A percentile compares a stretch with the other conserved stretches of the same genome.
Evolutionary conservation across 257 asterid genomes (phyloP).

Genomic region (Plantago major): DNA sequence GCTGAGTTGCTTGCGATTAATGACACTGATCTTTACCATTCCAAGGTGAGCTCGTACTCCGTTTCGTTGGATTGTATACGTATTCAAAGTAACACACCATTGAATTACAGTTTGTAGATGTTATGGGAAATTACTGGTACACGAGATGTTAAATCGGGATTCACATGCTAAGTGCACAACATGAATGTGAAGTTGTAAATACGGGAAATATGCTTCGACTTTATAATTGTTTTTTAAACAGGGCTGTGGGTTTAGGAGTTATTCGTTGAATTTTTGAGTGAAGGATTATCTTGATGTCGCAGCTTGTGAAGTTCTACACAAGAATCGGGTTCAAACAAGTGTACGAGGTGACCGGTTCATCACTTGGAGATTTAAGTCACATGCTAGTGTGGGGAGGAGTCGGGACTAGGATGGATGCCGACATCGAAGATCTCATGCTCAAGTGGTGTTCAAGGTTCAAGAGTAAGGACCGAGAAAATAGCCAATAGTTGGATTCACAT

Average conservation of each 20-base stretch:
- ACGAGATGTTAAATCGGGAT: too few relatives aligned
- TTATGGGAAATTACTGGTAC: too few relatives aligned
- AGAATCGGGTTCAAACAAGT: conserved; percentile 73
- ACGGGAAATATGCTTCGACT: too few relatives aligned
- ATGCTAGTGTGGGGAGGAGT: conserved; percentile 97
- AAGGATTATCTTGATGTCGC: conserved; percentile 12
- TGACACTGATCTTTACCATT: conserved; percentile 71
- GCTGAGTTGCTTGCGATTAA: conserved; percentile 90
- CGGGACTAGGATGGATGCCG: conserved; percentile 91
- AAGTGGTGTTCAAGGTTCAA: conserved; percentile 90
- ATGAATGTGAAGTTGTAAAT: too few relatives aligned
- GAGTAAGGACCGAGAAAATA: neutral
- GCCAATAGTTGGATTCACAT: neutral
- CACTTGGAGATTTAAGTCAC: conserved; percentile 60
- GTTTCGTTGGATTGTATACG: too few relatives aligned
- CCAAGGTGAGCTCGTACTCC: conserved; percentile 44
- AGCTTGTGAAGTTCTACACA: conserved; percentile 83
- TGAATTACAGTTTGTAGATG: too few relatives aligned
- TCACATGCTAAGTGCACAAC: too few relatives aligned
- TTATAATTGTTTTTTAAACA: too few relatives aligned
- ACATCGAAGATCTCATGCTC: conserved; percentile 52
- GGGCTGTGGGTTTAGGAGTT: too few relatives aligned
- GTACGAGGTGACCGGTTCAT: conserved; percentile 69
- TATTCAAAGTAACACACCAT: too few relatives aligned
- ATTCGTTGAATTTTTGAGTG: neutral